Evolutionary conservation across 108 stramenopile species (phyloP).

Genomic region (Pseudonitzschia delicatissima): DNA sequence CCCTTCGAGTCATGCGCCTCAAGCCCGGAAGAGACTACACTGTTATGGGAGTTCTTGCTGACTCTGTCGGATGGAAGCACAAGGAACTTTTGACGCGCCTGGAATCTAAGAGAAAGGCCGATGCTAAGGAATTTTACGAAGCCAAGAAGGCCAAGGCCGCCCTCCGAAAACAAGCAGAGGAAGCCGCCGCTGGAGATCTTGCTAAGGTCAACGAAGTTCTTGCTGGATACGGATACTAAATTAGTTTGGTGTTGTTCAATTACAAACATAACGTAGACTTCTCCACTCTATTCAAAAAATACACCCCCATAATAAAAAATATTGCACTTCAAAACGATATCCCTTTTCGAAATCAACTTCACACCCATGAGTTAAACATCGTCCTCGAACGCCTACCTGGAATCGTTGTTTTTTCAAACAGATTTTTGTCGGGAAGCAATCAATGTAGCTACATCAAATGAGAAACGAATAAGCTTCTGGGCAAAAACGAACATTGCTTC

Average conservation of each 20-base stretch:
- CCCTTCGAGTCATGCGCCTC: slow-evolving; percentile 92
- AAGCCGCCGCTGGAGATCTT: slow-evolving; percentile 70
- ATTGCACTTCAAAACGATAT: no score
- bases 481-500: no score
- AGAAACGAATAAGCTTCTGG: no score
- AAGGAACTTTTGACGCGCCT: slow-evolving; percentile 84
- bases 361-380: no score
- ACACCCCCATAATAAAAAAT: neutral
- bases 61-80: slow-evolving; percentile 98
- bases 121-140: slow-evolving; percentile 90
- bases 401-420: no score
- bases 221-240: slow-evolving; percentile 79
- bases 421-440: no score
- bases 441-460: no score
- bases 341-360: no score
- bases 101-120: slow-evolving; percentile 94
- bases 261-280: slow-evolving; percentile 2
- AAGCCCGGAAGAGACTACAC: slow-evolving; percentile 91
- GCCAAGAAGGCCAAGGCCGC: slow-evolving; percentile 89
- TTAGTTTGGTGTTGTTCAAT: slow-evolving; percentile 11
- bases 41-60: slow-evolving; percentile 90
- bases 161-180: slow-evolving; percentile 72
- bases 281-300: neutral
- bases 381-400: no score
- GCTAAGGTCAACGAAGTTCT: slow-evolving; percentile 86